Conservation (phyloP, 495 filamentous ascomycete species). For the Neurospora sp. region DNA sequence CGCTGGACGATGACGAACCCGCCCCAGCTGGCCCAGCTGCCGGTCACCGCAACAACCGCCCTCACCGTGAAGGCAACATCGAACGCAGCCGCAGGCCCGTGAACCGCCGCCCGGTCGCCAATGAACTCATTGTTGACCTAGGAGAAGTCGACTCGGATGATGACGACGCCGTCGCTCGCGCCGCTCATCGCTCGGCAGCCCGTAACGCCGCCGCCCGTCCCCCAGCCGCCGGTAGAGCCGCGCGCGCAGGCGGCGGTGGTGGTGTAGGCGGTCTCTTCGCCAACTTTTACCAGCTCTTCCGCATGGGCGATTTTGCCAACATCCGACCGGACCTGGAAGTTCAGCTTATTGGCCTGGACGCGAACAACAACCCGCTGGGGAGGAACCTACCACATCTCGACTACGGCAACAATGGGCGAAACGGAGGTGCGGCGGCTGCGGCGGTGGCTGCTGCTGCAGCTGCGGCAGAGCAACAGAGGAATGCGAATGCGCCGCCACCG, state of each 20-base stretch:
- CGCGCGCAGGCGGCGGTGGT: background rate
- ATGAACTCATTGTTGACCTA: no score
- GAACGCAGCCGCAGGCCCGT: no score
- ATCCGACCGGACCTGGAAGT: slow-evolving; percentile 11
- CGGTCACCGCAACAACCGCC: no score
- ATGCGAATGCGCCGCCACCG: slow-evolving; percentile 22
- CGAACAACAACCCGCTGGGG: slow-evolving; percentile 15
- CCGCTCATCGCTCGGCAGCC: no score
- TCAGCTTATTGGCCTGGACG: slow-evolving; percentile 8
- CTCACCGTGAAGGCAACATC: no score
- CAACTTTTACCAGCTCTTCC: background rate
- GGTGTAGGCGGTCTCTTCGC: background rate
- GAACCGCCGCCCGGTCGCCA: no score
- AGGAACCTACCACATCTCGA: slow-evolving; percentile 21
- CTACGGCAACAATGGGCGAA: slow-evolving; percentile 17
- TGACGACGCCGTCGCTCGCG: no score
- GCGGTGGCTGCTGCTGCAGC: background rate
- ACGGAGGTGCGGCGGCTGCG: slow-evolving; percentile 3
- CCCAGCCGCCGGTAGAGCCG: background rate
- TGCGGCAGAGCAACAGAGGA: slow-evolving; percentile 9
- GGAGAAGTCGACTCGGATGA: no score
- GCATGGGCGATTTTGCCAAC: background rate
- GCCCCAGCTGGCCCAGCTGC: no score
- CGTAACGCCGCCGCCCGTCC: background rate
- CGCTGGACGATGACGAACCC: no score